phyloP scores from a whole-genome alignment of 2,329 filamentous ascomycete species.

The Nakataea oryzae region DNA sequence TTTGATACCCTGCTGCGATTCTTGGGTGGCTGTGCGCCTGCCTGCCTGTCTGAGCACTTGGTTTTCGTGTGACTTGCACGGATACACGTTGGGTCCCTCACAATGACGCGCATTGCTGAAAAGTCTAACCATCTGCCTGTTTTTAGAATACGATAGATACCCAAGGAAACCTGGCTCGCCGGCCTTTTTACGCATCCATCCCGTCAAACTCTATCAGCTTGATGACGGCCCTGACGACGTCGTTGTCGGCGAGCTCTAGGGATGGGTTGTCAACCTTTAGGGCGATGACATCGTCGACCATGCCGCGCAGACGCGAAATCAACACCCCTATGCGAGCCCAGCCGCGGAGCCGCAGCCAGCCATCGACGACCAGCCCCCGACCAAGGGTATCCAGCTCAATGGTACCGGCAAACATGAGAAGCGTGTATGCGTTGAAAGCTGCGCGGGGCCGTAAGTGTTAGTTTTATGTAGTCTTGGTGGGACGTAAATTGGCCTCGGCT shows the following conservation, averaged over 20 bases:
- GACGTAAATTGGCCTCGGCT: too few species aligned
- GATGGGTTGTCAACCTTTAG: conserved; percentile 69
- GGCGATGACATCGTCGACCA: conserved; percentile 79
- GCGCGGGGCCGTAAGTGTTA: background rate
- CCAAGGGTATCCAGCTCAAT: conserved; percentile 83
- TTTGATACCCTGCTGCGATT: background rate
- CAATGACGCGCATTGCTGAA: too few species aligned
- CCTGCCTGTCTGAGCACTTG: background rate
- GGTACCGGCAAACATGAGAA: conserved; percentile 78
- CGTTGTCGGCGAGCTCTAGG: conserved; percentile 43
- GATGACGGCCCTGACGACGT: conserved; percentile 68
- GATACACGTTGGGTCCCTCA: too few species aligned
- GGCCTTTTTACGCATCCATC: conserved; percentile 48
- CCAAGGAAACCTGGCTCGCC: too few species aligned
- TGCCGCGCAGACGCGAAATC: conserved; percentile 68
- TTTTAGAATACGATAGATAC: background rate
- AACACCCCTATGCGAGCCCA: conserved; percentile 94
- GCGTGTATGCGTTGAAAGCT: conserved; percentile 81
- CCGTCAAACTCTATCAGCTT: conserved; percentile 85
- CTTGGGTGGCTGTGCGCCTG: too few species aligned
- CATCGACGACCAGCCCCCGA: conserved; percentile 79
- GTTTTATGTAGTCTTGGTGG: too few species aligned
- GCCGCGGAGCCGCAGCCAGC: conserved; percentile 75
- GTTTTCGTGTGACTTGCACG: background rate
- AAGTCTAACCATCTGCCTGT: background rate